phyloP scores from a whole-genome alignment of 805 yeast species.

The Alloascoidea hylecoeti region DNA sequence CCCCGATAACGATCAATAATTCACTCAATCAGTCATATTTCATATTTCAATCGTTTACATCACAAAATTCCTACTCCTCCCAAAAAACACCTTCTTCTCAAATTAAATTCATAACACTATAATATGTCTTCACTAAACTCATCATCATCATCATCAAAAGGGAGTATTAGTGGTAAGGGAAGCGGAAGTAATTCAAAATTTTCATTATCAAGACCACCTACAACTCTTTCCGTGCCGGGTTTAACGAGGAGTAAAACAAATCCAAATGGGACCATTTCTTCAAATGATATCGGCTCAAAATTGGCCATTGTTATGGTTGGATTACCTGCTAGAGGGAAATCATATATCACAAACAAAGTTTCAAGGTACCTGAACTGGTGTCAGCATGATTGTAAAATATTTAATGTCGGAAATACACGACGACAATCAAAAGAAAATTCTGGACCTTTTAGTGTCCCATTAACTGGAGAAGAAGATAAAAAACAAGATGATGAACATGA shows the following conservation, averaged over 20 bases:
- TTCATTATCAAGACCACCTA: constrained; percentile 35
- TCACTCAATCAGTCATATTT: no score
- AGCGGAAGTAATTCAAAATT: no score
- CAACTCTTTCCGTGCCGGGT: constrained; percentile 87
- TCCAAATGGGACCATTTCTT: constrained; percentile 28
- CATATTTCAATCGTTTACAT: no score
- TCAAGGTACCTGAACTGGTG: constrained; percentile 89
- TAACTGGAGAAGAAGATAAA: constrained; percentile 10
- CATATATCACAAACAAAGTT: constrained; percentile 82
- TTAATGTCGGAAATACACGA: constrained; percentile 93
- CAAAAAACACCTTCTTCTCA: no score
- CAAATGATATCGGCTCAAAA: constrained; percentile 63
- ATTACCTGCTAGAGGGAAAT: constrained; percentile 85
- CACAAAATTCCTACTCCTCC: no score
- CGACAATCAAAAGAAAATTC: constrained; percentile 46
- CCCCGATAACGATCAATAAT: no score
- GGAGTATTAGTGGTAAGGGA: no score
- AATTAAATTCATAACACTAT: no score
- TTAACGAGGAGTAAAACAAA: constrained; percentile 69
- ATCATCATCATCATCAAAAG: no score
- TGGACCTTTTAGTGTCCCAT: constrained; percentile 60
- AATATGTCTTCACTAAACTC: no score
- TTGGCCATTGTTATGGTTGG: constrained; percentile 97
- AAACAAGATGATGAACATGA: constrained; percentile 28
- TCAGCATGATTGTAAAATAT: constrained; percentile 80